A percentile compares a stretch with the other conserved stretches of the same genome.
These are phyloP conservation scores for Alloascoidea hylecoeti DNA, from an alignment of 805 yeast species.

Conservation along the genomic window DNA sequence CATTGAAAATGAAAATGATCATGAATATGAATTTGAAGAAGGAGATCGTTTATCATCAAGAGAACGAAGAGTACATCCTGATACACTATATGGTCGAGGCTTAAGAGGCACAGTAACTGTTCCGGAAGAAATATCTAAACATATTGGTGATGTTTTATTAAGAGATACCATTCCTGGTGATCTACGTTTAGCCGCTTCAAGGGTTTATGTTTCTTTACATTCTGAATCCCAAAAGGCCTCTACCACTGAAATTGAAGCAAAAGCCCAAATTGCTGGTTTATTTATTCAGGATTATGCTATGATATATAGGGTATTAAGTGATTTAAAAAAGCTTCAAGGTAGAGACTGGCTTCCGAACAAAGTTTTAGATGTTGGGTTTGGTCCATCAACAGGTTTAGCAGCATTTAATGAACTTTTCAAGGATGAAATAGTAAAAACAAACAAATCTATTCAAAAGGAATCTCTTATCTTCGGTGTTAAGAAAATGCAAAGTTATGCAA, in stretches of 20 bases:
- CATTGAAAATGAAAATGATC: not conserved
- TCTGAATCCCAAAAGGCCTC: not conserved
- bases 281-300: conserved; percentile 76
- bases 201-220: not conserved
- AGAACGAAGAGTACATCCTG: not conserved
- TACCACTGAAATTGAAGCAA: conserved; percentile 17
- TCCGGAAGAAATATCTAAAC: not conserved
- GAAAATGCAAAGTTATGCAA: conserved; percentile 74
- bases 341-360: conserved; percentile 43
- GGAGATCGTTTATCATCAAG: not conserved
- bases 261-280: conserved; percentile 67
- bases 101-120: not conserved
- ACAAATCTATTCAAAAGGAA: conserved; percentile 36
- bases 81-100: not conserved
- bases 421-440: conserved; percentile 31
- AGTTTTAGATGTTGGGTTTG: conserved; percentile 71
- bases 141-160: not conserved
- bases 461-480: conserved; percentile 56
- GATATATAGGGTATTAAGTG: conserved; percentile 47
- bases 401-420: conserved; percentile 71
- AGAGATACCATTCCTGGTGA: not conserved
- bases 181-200: not conserved
- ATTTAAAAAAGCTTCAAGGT: conserved; percentile 39
- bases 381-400: conserved; percentile 86
- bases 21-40: not conserved